A percentile compares a stretch with the other conserved stretches of the same genome.
phyloP scores from a whole-genome alignment of 768 basidiomycete genomes.

The Collybiopsis luxurians region DNA sequence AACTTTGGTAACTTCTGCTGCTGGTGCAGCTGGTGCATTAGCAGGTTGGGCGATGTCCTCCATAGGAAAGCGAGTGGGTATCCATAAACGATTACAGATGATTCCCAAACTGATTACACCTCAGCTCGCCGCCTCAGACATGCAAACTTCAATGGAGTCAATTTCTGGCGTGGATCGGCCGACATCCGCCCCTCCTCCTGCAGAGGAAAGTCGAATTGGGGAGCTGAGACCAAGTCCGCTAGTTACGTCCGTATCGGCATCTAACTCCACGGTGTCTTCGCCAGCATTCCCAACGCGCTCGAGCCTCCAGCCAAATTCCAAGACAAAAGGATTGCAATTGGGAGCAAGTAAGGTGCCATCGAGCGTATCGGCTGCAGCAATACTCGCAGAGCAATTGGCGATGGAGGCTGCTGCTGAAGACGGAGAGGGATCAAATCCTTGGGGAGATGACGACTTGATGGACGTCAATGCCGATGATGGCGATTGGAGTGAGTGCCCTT shows the following conservation, averaged over 20 bases:
- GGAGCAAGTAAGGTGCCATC: conserved; percentile 50
- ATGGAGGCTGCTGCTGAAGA: conserved; percentile 53
- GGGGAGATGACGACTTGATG: conserved; percentile 82
- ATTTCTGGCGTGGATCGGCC: conserved; percentile 34
- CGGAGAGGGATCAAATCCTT: conserved; percentile 47
- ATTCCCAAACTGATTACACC: background rate
- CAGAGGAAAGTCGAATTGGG: conserved; percentile 6
- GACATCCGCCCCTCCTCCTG: conserved; percentile 39
- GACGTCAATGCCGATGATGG: conserved; percentile 91
- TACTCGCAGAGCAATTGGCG: conserved; percentile 51
- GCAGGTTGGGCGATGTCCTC: conserved; percentile 98
- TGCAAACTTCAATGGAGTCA: conserved; percentile 63
- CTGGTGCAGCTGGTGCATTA: conserved; percentile 87
- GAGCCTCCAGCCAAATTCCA: conserved; percentile 25
- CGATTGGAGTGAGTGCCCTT: conserved; percentile 79
- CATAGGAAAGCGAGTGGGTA: conserved; percentile 71
- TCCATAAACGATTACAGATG: background rate
- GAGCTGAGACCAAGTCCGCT: conserved; percentile 11
- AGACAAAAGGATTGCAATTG: conserved; percentile 66
- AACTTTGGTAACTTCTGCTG: conserved; percentile 73
- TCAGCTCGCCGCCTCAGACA: conserved; percentile 69
- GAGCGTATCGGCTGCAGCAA: conserved; percentile 26
- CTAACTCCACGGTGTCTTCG: conserved; percentile 20
- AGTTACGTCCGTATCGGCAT: conserved; percentile 13
- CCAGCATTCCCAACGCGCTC: conserved; percentile 13